A percentile compares a stretch with the other conserved stretches of the same genome.
These are phyloP conservation scores for Drechslera avenae DNA, from an alignment of 2,329 filamentous ascomycete species.

Conservation along the genomic window DNA sequence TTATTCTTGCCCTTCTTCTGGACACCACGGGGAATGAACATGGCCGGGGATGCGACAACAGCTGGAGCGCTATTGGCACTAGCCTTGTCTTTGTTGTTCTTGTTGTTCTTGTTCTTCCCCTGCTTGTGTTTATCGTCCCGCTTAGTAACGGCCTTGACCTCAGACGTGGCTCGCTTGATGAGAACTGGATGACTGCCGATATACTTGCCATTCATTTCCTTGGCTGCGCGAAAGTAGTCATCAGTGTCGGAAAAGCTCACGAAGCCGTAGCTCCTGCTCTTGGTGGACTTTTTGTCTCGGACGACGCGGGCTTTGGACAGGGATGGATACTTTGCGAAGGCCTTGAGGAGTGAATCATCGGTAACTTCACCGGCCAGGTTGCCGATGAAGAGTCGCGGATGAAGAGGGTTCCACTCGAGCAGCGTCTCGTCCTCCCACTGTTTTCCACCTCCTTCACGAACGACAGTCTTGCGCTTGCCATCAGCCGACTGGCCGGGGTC, in stretches of 20 bases:
- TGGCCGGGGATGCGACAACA: constrained; percentile 21
- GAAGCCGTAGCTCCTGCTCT: constrained; percentile 95
- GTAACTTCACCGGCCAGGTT: constrained; percentile 97
- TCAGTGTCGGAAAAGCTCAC: constrained; percentile 95
- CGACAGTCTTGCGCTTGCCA: constrained; percentile 81
- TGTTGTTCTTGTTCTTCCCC: constrained; percentile 58
- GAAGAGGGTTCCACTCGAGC: constrained; percentile 93
- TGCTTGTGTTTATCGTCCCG: constrained; percentile 49
- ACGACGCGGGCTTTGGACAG: constrained; percentile 93
- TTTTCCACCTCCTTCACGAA: constrained; percentile 86
- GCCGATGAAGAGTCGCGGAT: constrained; percentile 93
- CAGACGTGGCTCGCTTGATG: constrained; percentile 85
- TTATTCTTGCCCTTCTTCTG: constrained; percentile 42
- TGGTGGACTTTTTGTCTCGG: constrained; percentile 92
- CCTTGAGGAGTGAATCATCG: constrained; percentile 92
- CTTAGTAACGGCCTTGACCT: constrained; percentile 78
- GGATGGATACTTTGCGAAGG: constrained; percentile 85
- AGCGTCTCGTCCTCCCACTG: constrained; percentile 88
- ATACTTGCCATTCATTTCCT: constrained; percentile 99
- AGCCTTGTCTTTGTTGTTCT: constrained; percentile 40
- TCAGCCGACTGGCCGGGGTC: constrained; percentile 56
- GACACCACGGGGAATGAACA: constrained; percentile 36
- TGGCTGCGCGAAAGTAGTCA: constrained; percentile 93
- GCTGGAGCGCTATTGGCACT: constrained; percentile 17
- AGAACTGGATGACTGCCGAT: constrained; percentile 95